Base-by-base conservation (phyloP, 78 protist species). In the Mastigamoeba balamuthi region DNA sequence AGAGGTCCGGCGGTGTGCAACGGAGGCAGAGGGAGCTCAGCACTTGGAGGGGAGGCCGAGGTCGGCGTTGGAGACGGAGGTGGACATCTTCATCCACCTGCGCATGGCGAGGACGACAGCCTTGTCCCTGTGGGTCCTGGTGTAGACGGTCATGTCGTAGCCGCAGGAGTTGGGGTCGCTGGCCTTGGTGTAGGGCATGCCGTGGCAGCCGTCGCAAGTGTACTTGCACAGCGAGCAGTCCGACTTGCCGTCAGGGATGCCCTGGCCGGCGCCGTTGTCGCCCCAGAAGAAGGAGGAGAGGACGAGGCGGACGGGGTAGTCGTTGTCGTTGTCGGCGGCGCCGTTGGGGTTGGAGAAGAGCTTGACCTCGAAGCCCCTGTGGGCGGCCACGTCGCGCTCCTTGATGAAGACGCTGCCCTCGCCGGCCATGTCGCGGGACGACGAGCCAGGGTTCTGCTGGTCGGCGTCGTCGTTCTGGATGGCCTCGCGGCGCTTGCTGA, bases 381-480 rank as follows among this genome's bases (percentile, higher is more conserved):
- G 92, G 37, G 2, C 17, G 52, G 33, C 66, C 4, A 27, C n/a
- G 44, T 66, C 58, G 33, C 17, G 17, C 58, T 48, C 58, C 17
- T 25, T 48, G 58, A 48, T 17, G 17, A 48, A 17, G 17, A 48
- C 58, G 58, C 58, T 48, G 17, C 58, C 58, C 42, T 75, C 3
- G 35, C 53, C 79, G 4, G 66, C 76, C 87, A 88, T 75, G 73
- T 82, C 87, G 9, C 92, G 66, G 17, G 80, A 53, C 42, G 80
- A 40, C 3, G 76, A 48, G 28, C 92, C 87, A 1, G 84, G 78
- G 44, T 35, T 82, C 74, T 77, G 83, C 66, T 83, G 88, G 66
- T 81, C 85, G 78, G 69, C 53, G 27, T 83, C 88, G 43, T 83
- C 88, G 64, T 83, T 76, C 38, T 83, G 82, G n/a, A 83, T 66